Conservation (phyloP, 2,329 filamentous ascomycete species). For the Aspergillus fischeri region DNA sequence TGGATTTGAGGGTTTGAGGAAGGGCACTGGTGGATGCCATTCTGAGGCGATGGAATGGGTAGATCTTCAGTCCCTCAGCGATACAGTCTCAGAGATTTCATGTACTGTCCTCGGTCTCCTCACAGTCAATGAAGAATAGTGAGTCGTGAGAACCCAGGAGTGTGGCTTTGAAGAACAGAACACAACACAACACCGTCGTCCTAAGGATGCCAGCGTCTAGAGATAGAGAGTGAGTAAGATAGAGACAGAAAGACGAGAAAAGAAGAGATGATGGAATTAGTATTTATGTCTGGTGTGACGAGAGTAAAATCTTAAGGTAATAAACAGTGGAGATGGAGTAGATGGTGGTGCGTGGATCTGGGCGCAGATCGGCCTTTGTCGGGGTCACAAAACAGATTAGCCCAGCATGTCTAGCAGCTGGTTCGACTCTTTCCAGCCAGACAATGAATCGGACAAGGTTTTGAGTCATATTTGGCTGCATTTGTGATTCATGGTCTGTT, state of each 20-base stretch:
- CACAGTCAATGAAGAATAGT: neutral
- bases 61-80: neutral
- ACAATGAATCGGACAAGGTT: neutral
- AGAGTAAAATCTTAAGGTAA: neutral
- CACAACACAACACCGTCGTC: neutral
- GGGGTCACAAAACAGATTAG: neutral
- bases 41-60: neutral
- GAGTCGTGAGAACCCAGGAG: neutral
- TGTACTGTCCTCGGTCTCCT: too few species aligned
- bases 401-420: neutral
- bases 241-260: neutral
- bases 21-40: slow-evolving; percentile 38
- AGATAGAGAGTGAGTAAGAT: neutral
- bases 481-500: neutral
- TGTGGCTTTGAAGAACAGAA: neutral
- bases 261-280: neutral
- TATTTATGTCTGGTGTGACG: neutral
- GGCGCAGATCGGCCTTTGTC: neutral
- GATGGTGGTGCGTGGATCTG: too few species aligned
- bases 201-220: neutral
- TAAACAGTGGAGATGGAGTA: too few species aligned
- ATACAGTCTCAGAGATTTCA: neutral
- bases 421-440: too few species aligned
- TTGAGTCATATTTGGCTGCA: neutral
- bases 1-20: slow-evolving; percentile 52